These are phyloP conservation scores for Penicillium sp. DNA, from an alignment of 2,329 filamentous ascomycete species.

Conservation along the genomic window DNA sequence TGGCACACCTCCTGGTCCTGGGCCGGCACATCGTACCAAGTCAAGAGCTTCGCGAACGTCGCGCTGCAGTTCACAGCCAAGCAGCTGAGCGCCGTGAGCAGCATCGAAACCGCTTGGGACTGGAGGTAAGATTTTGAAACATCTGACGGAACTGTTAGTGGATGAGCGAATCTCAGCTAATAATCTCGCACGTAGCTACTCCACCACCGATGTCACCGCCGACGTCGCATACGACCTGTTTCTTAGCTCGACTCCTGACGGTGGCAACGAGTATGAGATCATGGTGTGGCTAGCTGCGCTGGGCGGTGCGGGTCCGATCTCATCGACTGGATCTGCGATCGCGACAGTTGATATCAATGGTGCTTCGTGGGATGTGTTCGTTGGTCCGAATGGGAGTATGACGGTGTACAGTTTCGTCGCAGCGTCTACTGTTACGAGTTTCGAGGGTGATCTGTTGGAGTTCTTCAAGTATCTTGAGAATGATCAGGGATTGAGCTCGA, in stretches of 20 bases:
- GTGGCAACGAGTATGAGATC: constrained; percentile 55
- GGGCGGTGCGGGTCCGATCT: constrained; percentile 57
- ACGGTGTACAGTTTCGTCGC: constrained; percentile 60
- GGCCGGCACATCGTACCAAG: constrained; percentile 39
- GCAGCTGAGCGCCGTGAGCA: constrained; percentile 36
- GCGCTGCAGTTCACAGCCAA: constrained; percentile 38
- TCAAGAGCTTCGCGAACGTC: constrained; percentile 50
- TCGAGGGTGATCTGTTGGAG: constrained; percentile 54
- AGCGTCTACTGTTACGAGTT: constrained; percentile 47
- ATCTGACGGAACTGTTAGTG: no score
- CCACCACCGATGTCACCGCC: constrained; percentile 49
- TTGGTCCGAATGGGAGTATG: constrained; percentile 56
- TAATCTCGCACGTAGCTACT: constrained; percentile 41
- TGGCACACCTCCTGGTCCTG: constrained; percentile 48
- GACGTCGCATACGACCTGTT: constrained; percentile 63
- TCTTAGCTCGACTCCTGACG: constrained; percentile 48
- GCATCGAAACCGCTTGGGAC: constrained; percentile 45
- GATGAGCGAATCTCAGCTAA: neutral
- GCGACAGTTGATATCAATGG: constrained; percentile 55
- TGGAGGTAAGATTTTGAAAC: constrained; percentile 36
- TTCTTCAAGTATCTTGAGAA: constrained; percentile 57
- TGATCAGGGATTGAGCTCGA: constrained; percentile 32
- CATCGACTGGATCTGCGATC: constrained; percentile 47
- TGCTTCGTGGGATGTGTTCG: constrained; percentile 56
- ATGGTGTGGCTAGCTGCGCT: constrained; percentile 64